phyloP scores from a whole-genome alignment of 345 rosid genomes.

The Corchorus olitorius region DNA sequence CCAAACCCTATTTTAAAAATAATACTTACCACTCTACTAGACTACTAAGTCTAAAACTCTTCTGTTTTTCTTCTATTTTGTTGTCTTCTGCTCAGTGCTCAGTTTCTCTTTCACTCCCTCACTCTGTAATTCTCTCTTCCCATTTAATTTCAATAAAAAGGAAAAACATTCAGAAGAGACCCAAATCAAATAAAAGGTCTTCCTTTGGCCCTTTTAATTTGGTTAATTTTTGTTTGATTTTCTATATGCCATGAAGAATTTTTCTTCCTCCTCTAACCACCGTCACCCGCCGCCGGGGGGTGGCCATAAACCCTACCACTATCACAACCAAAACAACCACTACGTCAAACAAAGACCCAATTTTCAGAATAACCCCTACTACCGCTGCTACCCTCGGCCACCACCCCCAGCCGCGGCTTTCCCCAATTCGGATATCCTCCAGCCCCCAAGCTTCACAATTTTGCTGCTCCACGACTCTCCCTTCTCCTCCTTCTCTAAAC shows the following conservation, averaged over 20 bases:
- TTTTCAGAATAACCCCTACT: not conserved
- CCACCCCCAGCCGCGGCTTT: not conserved
- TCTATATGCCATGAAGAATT: conserved; percentile 27
- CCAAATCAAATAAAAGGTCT: too few relatives aligned
- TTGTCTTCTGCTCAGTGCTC: too few relatives aligned
- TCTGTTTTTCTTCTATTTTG: too few relatives aligned
- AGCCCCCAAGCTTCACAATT: conserved; percentile 3
- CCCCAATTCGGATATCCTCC: conserved; percentile 4
- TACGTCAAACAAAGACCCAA: not conserved
- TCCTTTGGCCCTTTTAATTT: not conserved
- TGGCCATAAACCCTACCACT: not conserved
- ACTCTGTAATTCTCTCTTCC: too few relatives aligned
- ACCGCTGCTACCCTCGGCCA: not conserved
- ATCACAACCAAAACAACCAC: not conserved
- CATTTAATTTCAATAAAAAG: too few relatives aligned
- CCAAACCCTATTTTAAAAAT: too few relatives aligned
- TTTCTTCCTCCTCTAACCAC: conserved; percentile 11
- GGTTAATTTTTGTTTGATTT: not conserved
- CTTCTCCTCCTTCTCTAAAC: not conserved
- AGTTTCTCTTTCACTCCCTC: too few relatives aligned
- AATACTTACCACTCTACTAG: too few relatives aligned
- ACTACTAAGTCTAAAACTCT: too few relatives aligned
- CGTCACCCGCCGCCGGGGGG: not conserved
- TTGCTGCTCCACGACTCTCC: not conserved
- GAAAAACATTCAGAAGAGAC: too few relatives aligned